A percentile compares a stretch with the other conserved stretches of the same genome.
Evolutionary conservation across 164 flowering plant species (phyloP).

Genomic region (Magnolia changhungtana): DNA sequence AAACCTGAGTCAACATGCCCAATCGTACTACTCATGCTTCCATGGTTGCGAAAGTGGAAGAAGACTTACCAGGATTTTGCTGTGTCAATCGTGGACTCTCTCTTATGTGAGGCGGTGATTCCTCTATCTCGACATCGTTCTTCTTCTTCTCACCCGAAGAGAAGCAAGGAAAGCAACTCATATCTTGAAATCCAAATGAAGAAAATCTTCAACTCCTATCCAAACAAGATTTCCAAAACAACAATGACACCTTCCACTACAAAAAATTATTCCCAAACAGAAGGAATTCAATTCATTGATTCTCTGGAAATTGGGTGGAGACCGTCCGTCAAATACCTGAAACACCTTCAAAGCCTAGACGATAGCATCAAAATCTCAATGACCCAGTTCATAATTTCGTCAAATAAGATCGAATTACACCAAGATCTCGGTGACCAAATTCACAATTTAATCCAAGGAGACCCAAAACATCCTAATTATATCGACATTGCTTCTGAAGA

Average conservation of each 20-base stretch:
- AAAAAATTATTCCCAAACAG: neutral
- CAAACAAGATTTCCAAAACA: neutral
- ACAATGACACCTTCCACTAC: neutral
- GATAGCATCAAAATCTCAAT: too few relatives aligned
- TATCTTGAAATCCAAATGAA: conserved; percentile 7
- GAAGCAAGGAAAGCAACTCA: conserved; percentile 70
- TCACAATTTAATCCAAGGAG: neutral
- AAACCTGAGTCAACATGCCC: too few relatives aligned
- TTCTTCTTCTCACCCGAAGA: conserved; percentile 38
- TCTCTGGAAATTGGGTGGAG: neutral
- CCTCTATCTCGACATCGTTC: conserved; percentile 11
- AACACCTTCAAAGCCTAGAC: neutral
- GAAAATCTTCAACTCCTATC: neutral
- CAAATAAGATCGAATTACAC: neutral
- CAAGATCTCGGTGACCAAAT: neutral
- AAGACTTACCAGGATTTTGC: neutral
- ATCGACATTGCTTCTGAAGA: neutral
- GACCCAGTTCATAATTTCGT: neutral
- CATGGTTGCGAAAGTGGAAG: neutral
- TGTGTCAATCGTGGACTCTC: neutral
- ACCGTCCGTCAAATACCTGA: too few relatives aligned
- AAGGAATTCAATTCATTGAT: neutral
- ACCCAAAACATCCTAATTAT: neutral
- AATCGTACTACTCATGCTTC: too few relatives aligned
- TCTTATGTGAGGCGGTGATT: neutral